Evolutionary conservation across 805 yeast genomes (phyloP).

Genomic region (Schwanniomyces sp.): DNA sequence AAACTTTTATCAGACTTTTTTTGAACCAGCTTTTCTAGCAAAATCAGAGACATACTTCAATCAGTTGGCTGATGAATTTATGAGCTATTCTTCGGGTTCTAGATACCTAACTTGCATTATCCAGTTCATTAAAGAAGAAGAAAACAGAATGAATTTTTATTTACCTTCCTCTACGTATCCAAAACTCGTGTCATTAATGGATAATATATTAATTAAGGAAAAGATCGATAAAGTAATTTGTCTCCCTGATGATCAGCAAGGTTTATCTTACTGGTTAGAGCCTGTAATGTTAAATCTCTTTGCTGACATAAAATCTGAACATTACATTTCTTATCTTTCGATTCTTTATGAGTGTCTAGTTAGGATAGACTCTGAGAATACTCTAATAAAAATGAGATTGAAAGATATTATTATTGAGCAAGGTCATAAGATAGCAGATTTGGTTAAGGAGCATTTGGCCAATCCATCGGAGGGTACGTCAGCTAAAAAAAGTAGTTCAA

Average conservation of each 20-base stretch:
- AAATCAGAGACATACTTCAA: constrained; percentile 58
- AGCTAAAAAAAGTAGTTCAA: constrained; percentile 14
- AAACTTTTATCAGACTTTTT: constrained; percentile 58
- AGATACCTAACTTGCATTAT: constrained; percentile 53
- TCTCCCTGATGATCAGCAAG: constrained; percentile 48
- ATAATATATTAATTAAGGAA: constrained; percentile 56
- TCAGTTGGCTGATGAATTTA: constrained; percentile 43
- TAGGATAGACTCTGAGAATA: constrained; percentile 54
- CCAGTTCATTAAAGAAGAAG: constrained; percentile 63
- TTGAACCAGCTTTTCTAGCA: constrained; percentile 64
- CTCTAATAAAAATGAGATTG: constrained; percentile 49
- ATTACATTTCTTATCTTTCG: constrained; percentile 39
- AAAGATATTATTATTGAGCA: constrained; percentile 44
- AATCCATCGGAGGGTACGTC: constrained; percentile 4
- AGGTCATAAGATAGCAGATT: constrained; percentile 39
- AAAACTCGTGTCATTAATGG: constrained; percentile 55
- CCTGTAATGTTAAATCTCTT: constrained; percentile 31
- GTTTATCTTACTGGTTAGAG: constrained; percentile 57
- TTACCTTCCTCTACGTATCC: constrained; percentile 55
- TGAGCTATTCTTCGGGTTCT: constrained; percentile 48
- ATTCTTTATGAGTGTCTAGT: constrained; percentile 50
- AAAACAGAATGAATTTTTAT: constrained; percentile 51
- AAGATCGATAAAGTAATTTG: constrained; percentile 57
- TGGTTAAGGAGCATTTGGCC: constrained; percentile 16
- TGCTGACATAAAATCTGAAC: constrained; percentile 7